A percentile compares a stretch with the other conserved stretches of the same genome.
Evolutionary conservation across 345 rosid species (phyloP).

Genomic region (Kernera saxatilis): DNA sequence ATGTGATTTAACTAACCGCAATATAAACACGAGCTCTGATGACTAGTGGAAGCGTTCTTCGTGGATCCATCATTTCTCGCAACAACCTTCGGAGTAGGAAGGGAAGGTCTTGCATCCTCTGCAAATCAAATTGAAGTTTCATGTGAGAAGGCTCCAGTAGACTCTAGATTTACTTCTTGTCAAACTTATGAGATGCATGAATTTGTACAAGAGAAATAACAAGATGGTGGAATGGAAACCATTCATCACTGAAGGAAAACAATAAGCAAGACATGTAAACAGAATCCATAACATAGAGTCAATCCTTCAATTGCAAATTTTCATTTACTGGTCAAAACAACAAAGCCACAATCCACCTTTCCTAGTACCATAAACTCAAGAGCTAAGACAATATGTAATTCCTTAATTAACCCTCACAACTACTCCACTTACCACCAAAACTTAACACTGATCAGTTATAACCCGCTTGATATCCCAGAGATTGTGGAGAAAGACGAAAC

Average conservation of each 20-base stretch:
- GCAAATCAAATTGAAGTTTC: background rate
- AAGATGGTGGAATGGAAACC: background rate
- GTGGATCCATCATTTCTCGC: slow-evolving; percentile 74
- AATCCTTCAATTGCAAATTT: background rate
- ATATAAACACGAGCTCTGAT: slow-evolving; percentile 71
- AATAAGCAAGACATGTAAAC: background rate
- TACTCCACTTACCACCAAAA: background rate
- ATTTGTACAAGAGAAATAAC: background rate
- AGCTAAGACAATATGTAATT: background rate
- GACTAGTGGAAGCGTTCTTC: slow-evolving; percentile 80
- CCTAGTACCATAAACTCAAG: background rate
- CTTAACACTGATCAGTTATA: background rate
- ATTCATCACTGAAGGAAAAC: background rate
- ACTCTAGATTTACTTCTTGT: background rate
- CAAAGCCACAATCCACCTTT: too few species aligned
- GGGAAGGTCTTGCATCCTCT: slow-evolving; percentile 94
- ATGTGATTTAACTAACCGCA: slow-evolving; percentile 46
- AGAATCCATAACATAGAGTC: background rate
- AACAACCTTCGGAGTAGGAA: slow-evolving; percentile 69
- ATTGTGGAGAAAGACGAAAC: background rate
- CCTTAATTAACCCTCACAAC: background rate
- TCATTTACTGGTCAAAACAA: background rate
- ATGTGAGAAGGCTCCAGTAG: background rate
- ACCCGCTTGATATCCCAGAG: background rate
- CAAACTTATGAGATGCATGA: background rate